A percentile compares a stretch with the other conserved stretches of the same genome.
Conservation (phyloP, 352 stramenopile genomes). For the Pythium utonaiense region DNA sequence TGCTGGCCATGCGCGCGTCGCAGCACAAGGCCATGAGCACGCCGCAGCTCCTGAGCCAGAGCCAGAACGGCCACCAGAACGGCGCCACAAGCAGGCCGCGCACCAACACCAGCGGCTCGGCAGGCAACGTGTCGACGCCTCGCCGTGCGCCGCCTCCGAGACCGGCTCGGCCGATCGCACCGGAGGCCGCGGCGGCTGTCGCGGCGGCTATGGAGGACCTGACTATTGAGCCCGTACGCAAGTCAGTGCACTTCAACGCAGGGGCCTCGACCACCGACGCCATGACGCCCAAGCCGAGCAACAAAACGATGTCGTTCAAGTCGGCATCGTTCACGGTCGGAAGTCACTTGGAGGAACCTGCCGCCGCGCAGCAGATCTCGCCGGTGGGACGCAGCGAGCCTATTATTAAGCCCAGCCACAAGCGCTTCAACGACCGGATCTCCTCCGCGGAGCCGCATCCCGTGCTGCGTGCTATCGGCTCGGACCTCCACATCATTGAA, state of each 20-base stretch:
- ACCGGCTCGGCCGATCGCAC: slow-evolving; percentile 10
- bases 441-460: slow-evolving; percentile 17
- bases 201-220: slow-evolving; percentile 2
- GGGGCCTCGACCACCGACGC: background rate
- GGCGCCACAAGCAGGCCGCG: background rate
- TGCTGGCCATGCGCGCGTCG: slow-evolving; percentile 47
- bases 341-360: background rate
- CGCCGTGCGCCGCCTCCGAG: slow-evolving; percentile 9
- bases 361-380: background rate
- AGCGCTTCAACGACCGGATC: slow-evolving; percentile 18
- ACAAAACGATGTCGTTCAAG: slow-evolving; percentile 8
- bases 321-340: background rate
- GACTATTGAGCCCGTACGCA: background rate
- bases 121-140: slow-evolving; percentile 9
- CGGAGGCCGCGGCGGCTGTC: slow-evolving; percentile 6
- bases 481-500: slow-evolving; percentile 17
- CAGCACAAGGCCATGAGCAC: slow-evolving; percentile 24
- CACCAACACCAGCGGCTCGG: slow-evolving; percentile 1
- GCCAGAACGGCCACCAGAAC: background rate
- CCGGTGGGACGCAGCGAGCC: background rate
- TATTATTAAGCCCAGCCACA: slow-evolving; percentile 3
- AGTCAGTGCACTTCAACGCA: slow-evolving; percentile 12
- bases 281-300: background rate
- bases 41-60: slow-evolving; percentile 10
- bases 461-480: slow-evolving; percentile 20